Base-by-base conservation (phyloP, 208 protist genomes). In the Acanthamoeba royreba region DNA sequence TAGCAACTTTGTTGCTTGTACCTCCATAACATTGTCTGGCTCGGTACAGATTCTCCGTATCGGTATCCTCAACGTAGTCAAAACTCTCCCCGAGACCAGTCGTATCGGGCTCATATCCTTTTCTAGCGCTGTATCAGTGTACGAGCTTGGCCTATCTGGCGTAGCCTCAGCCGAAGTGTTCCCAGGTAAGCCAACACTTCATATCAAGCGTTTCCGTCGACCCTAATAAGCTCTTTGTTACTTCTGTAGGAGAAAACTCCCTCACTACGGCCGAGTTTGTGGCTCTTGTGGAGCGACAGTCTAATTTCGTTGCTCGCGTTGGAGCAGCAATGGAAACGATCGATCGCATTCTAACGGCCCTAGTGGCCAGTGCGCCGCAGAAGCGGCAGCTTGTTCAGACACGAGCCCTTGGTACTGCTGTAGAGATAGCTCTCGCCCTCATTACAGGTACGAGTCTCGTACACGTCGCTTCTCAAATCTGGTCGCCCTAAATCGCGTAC, bases 141-240 rank as follows among this genome's bases (percentile, higher is more conserved):
- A 90, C 38, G 83, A 90, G 49, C 83, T 90, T 4, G 49, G 52
- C 5, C 38, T 47, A 52, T n/a, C 83, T n/a, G 83, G 35, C 4
- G 83, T 90, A 35, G 52, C 49, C 49, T 90, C 83, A 4, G 83
- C 83, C 52, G 83, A 90, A 22, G 83, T 90, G 38, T 69, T 90
- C 31, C 35, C 83, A 22, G 83, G 83, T 43, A 47, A 25, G n/a
- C 5, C 46, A 40, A 22, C 9, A 22, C 40, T 28, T 22, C 69
- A 3, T n/a, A 13, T 5, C 42, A 13, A 5, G 66, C 35, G 42
- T 1, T 28, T n/a, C 38, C 33, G 5, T 28, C 9, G 7, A 22
- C 8, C 40, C 40, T 38, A 2, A 45, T 28, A 8, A 19, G 8
- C 55, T 19, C 55, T 1, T n/a, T 7, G 5, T 63, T 28, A 66